Evolutionary conservation across 2,329 filamentous ascomycete species (phyloP), one percentile per base, ranked within the genome.

Genomic region (Curvularia spicifera): DNA sequence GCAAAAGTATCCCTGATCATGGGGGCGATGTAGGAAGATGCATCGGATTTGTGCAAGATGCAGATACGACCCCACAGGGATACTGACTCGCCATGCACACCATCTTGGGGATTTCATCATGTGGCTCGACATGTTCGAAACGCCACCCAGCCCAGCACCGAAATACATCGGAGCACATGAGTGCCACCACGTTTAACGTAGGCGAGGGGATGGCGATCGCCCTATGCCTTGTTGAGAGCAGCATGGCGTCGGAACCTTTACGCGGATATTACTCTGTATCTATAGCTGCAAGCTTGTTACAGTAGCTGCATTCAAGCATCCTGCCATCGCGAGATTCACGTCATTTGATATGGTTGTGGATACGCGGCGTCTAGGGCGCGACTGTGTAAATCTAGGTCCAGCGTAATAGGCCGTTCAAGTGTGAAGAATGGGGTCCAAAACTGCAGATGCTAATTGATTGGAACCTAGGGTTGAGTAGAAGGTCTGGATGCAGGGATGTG

Each of bases 71-170:
- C 20, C 18, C 40, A 22, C 44, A 51, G 47, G 51, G 51, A 47
- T 29, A 28, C 46, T 58, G 56, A 58, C 51, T 58, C 51, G 31
- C 40, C 37, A 42, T 40, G 31, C 50, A 58, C 52, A 55, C 56
- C 47, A 51, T 24, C 53, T 45, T 35, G 24, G 20, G 18, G 18
- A 46, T 39, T 47, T 15, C 26, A 51, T 29, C 40, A 43, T 40
- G 50, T 57, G 50, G 44, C 44, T 28, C 22, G 48, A 52, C 24
- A 28, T 39, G 29, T 10, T 37, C 15, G n/a, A 37, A 31, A 37
- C 55, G 45, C 26, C 22, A 35, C 10, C 31, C 29, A 35, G 22
- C 45, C 40, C 37, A 35, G n/a, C 31, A 42, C 24, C 35, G 33
- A 43, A 48, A 22, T 48, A 22, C 42, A 37, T 15, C 35, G 9